Conservation (phyloP, 495 filamentous ascomycete species). For the Xylaria cubensis region DNA sequence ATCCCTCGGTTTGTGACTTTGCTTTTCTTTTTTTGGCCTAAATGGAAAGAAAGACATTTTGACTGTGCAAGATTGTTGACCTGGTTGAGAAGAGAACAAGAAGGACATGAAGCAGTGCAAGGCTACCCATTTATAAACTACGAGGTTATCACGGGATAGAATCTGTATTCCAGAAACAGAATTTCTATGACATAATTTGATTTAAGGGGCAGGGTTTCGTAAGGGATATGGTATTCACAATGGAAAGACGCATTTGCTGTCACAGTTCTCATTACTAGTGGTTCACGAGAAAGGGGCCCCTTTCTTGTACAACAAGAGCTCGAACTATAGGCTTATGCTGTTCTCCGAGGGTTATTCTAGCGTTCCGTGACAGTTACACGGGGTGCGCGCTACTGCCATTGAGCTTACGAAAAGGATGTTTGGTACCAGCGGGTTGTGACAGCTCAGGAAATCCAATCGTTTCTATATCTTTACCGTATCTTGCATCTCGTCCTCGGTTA, state of each 20-base stretch:
- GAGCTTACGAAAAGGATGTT: neutral
- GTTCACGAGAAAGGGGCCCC: no score
- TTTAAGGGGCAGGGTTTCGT: neutral
- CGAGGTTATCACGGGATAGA: neutral
- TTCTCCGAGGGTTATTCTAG: no score
- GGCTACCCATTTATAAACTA: neutral
- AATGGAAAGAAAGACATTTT: neutral
- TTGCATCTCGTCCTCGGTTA: neutral
- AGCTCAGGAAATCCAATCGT: neutral
- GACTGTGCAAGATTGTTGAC: neutral
- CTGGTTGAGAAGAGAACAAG: neutral
- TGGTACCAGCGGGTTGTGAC: neutral
- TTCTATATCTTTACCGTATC: neutral
- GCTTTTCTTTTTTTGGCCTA: neutral
- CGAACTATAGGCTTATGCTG: no score
- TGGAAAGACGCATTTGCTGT: no score
- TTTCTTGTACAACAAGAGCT: no score
- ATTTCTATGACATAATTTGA: neutral
- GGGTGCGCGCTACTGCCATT: neutral
- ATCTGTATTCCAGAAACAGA: neutral
- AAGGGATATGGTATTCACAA: neutral
- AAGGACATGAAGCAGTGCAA: neutral
- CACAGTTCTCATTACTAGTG: no score
- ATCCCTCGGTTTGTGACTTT: neutral
- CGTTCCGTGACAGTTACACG: no score